phyloP scores from a whole-genome alignment of 2,329 filamentous ascomycete species.

The Fusarium sp. region DNA sequence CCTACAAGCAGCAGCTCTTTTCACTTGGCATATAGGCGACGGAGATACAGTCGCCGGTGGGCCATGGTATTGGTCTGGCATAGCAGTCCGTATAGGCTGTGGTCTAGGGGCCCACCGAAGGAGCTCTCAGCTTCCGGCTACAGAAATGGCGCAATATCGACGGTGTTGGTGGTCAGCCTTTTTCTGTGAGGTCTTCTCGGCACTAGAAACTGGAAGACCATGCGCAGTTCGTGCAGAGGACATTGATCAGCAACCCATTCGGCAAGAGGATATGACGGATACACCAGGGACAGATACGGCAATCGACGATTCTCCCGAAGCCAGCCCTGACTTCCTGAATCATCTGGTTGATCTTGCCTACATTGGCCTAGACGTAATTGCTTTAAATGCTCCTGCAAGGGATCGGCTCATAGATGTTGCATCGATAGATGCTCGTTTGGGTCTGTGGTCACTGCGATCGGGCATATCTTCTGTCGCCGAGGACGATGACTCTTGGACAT shows the following conservation, averaged over 20 bases:
- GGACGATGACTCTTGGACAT: constrained; percentile 41
- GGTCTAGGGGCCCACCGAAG: constrained; percentile 42
- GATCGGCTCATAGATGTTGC: constrained; percentile 39
- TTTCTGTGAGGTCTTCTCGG: constrained; percentile 46
- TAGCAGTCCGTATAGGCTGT: constrained; percentile 44
- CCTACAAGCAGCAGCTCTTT: constrained; percentile 42
- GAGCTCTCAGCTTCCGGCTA: constrained; percentile 40
- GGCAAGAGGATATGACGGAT: constrained; percentile 41
- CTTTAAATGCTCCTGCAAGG: constrained; percentile 39
- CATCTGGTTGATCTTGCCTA: constrained; percentile 46
- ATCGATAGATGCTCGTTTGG: constrained; percentile 44
- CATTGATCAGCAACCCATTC: constrained; percentile 44
- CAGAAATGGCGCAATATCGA: constrained; percentile 46
- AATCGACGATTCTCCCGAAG: neutral
- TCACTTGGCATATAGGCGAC: constrained; percentile 48
- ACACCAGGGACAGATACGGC: constrained; percentile 18
- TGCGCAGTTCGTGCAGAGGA: constrained; percentile 47
- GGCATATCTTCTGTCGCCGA: constrained; percentile 47
- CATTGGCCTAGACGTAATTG: constrained; percentile 44
- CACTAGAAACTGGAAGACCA: constrained; percentile 42
- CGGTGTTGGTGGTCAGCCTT: constrained; percentile 49
- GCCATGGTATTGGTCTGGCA: constrained; percentile 48
- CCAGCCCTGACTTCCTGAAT: constrained; percentile 42
- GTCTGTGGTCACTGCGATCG: constrained; percentile 45
- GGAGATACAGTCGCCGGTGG: constrained; percentile 45